Percentiles rank a stretch among this genome's conserved stretches.
phyloP scores from a whole-genome alignment of 805 yeast species.

The Kodamaea restingae region DNA sequence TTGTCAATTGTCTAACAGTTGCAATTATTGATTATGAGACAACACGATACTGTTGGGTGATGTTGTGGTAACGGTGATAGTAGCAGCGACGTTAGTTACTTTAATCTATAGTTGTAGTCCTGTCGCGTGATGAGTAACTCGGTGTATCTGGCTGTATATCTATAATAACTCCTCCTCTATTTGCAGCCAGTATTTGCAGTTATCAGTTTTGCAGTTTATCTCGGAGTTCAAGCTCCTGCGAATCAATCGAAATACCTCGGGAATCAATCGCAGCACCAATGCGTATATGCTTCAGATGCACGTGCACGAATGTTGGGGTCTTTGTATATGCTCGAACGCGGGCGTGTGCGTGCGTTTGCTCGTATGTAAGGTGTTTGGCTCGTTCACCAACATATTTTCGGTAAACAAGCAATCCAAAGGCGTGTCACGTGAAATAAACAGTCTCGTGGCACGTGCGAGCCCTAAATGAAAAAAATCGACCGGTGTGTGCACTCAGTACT shows the following conservation, averaged over 20 bases:
- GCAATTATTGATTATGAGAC: too few relatives aligned
- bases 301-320: not conserved
- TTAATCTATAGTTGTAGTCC: too few relatives aligned
- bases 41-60: too few relatives aligned
- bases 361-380: not conserved
- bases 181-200: not conserved
- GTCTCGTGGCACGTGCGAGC: constrained; percentile 3
- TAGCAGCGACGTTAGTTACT: too few relatives aligned
- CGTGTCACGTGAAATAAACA: not conserved
- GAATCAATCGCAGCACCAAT: not conserved
- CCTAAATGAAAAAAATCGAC: not conserved
- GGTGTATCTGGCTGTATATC: too few relatives aligned
- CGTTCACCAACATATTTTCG: constrained; percentile 1
- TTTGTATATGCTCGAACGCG: not conserved
- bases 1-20: too few relatives aligned
- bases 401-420: not conserved
- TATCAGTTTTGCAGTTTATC: not conserved
- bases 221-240: not conserved
- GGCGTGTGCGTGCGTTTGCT: not conserved
- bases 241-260: not conserved
- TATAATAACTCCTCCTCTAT: too few relatives aligned
- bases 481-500: constrained; percentile 1
- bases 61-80: too few relatives aligned
- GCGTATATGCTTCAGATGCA: not conserved
- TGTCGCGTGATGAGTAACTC: too few relatives aligned